These are phyloP conservation scores for Apostasia ramifera DNA, from an alignment of 106 monocot genomes.

Conservation along the genomic window DNA sequence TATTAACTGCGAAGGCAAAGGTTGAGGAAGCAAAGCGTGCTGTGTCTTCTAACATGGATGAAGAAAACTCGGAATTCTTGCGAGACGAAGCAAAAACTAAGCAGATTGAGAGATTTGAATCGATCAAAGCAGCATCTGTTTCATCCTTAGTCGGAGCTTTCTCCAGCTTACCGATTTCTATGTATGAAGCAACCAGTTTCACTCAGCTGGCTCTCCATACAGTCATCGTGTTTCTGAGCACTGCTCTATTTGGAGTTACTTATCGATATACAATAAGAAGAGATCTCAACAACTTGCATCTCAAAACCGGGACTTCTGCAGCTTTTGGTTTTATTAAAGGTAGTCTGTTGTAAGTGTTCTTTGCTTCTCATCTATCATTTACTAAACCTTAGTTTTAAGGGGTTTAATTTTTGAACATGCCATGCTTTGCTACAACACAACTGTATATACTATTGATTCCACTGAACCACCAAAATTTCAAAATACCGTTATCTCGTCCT, in stretches of 20 bases:
- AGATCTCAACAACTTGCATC: slow-evolving; percentile 77
- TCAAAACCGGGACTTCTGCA: slow-evolving; percentile 72
- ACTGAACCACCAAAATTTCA: too few relatives aligned
- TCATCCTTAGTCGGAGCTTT: slow-evolving; percentile 65
- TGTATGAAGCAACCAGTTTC: slow-evolving; percentile 42
- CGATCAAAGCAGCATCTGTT: slow-evolving; percentile 60
- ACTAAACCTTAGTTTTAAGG: too few relatives aligned
- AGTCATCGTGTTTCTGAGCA: slow-evolving; percentile 42
- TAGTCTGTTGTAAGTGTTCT: slow-evolving; percentile 1
- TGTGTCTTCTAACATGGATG: slow-evolving; percentile 31
- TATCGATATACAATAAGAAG: slow-evolving; percentile 77
- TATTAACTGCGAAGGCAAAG: slow-evolving; percentile 57
- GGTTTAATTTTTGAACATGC: too few relatives aligned
- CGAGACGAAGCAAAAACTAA: slow-evolving; percentile 16
- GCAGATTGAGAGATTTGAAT: slow-evolving; percentile 64
- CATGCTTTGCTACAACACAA: too few relatives aligned
- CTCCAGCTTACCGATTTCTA: slow-evolving; percentile 60
- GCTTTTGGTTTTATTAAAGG: slow-evolving; percentile 89
- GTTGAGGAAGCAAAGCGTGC: slow-evolving; percentile 65
- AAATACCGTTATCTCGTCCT: too few relatives aligned
- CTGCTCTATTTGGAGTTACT: slow-evolving; percentile 82
- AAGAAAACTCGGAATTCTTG: not conserved
- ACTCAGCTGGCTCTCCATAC: slow-evolving; percentile 30
- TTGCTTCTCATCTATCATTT: too few relatives aligned
- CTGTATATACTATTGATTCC: too few relatives aligned